Percentiles rank a stretch among this genome's conserved stretches.
These are phyloP conservation scores for Penicillium mononematosum DNA, from an alignment of 495 filamentous ascomycete species.

Conservation along the genomic window DNA sequence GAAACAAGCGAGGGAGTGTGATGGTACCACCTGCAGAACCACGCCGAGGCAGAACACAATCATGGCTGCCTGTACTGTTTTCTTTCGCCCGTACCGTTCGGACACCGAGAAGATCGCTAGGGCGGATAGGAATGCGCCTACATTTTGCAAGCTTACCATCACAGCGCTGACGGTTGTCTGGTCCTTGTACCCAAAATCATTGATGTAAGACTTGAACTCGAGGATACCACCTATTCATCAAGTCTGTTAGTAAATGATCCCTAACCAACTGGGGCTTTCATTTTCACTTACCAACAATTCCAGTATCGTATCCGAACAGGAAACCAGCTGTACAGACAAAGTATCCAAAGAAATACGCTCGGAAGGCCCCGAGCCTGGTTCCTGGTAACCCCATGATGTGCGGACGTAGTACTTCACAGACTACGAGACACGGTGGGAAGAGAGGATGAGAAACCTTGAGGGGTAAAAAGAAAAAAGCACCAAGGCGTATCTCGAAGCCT, in stretches of 20 bases:
- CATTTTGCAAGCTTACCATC: slow-evolving; percentile 33
- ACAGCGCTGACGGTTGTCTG: slow-evolving; percentile 29
- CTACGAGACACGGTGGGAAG: not conserved
- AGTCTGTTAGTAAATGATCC: not conserved
- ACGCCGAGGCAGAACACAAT: slow-evolving; percentile 45
- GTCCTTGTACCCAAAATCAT: slow-evolving; percentile 30
- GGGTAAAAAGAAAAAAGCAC: not conserved
- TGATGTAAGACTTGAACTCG: slow-evolving; percentile 22
- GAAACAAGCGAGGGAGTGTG: slow-evolving; percentile 45
- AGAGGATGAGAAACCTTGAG: not conserved
- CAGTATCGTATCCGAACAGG: slow-evolving; percentile 33
- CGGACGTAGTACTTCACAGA: not conserved
- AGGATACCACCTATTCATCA: slow-evolving; percentile 25
- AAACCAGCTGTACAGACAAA: slow-evolving; percentile 31
- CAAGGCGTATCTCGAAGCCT: not conserved
- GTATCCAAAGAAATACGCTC: slow-evolving; percentile 32
- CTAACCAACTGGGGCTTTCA: not conserved
- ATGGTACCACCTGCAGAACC: slow-evolving; percentile 43
- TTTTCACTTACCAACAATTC: slow-evolving; percentile 27
- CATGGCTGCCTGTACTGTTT: slow-evolving; percentile 41
- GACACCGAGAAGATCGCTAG: slow-evolving; percentile 43
- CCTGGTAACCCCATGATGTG: slow-evolving; percentile 24
- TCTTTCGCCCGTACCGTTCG: slow-evolving; percentile 42
- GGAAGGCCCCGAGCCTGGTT: slow-evolving; percentile 27
- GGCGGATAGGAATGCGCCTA: slow-evolving; percentile 35